These are phyloP conservation scores for Ustilago crameri DNA, from an alignment of 1,284 basidiomycete genomes.

Conservation along the genomic window DNA sequence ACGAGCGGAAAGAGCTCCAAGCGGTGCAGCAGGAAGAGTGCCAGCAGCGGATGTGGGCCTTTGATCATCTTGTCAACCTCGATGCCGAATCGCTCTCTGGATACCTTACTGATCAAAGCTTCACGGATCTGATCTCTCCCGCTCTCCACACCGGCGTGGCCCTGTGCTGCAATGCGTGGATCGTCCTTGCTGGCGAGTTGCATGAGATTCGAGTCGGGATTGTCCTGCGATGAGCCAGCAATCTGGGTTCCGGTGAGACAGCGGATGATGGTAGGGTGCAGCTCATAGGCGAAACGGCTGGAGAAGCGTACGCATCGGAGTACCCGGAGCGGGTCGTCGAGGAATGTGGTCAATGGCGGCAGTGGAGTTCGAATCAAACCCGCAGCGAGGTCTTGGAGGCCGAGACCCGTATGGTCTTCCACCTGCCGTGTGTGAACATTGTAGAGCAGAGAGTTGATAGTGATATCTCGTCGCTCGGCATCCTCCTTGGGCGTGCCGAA, in stretches of 20 bases:
- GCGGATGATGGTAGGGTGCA: conserved; percentile 77
- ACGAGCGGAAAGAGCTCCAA: conserved; percentile 59
- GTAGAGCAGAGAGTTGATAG: conserved; percentile 96
- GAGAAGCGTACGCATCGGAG: conserved; percentile 91
- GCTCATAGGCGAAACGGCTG: conserved; percentile 83
- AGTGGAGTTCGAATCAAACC: conserved; percentile 90
- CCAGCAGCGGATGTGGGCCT: conserved; percentile 59
- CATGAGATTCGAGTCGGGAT: conserved; percentile 5
- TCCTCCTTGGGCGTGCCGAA: conserved; percentile 95
- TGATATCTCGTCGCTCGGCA: conserved; percentile 88
- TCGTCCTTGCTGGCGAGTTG: conserved; percentile 35
- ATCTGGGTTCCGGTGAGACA: conserved; percentile 39
- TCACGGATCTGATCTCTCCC: conserved; percentile 71
- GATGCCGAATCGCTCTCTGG: conserved; percentile 66
- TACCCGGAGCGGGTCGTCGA: conserved; percentile 92
- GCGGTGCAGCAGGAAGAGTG: conserved; percentile 52
- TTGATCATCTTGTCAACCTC: conserved; percentile 68
- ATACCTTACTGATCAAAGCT: conserved; percentile 62
- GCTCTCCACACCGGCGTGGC: conserved; percentile 21
- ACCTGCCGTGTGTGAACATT: conserved; percentile 89
- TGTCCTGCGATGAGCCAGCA: conserved; percentile 2
- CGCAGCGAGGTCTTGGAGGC: conserved; percentile 81
- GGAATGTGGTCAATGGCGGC: conserved; percentile 85
- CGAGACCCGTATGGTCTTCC: conserved; percentile 87
- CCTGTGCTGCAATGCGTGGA: conserved; percentile 22